A percentile compares a stretch with the other conserved stretches of the same genome.
phyloP scores from a whole-genome alignment of 768 basidiomycete species.

The Boletus vinaceobasis region DNA sequence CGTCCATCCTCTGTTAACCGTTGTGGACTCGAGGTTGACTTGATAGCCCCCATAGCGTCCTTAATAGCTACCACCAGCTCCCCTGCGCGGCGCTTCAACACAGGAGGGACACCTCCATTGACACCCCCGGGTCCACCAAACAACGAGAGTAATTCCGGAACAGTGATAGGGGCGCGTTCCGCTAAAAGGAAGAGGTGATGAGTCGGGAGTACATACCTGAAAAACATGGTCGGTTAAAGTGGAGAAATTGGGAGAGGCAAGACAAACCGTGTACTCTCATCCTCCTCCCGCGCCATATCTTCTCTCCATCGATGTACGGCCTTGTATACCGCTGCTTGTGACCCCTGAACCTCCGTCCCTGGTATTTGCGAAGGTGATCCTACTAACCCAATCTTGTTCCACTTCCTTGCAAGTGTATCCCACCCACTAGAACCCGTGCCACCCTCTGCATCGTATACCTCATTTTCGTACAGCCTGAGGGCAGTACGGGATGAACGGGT shows the following conservation, averaged over 20 bases:
- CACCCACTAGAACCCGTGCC: constrained; percentile 73
- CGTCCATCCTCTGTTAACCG: not conserved
- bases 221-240: not conserved
- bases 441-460: constrained; percentile 61
- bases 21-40: not conserved
- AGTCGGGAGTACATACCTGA: constrained; percentile 72
- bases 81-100: constrained; percentile 57
- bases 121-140: constrained; percentile 38
- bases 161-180: constrained; percentile 66
- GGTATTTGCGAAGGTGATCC: constrained; percentile 19
- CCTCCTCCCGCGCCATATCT: constrained; percentile 69
- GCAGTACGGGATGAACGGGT: constrained; percentile 73
- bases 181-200: constrained; percentile 70
- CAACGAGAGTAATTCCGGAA: constrained; percentile 55
- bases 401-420: constrained; percentile 74
- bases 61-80: constrained; percentile 66
- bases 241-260: not conserved
- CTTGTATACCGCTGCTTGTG: constrained; percentile 63
- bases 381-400: constrained; percentile 64
- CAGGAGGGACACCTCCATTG: constrained; percentile 48
- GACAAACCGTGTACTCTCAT: constrained; percentile 77
- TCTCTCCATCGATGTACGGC: constrained; percentile 85
- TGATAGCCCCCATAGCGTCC: constrained; percentile 36
- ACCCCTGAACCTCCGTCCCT: constrained; percentile 34
- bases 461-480: constrained; percentile 64